Percentiles rank a stretch among this genome's conserved stretches.
phyloP scores from a whole-genome alignment of 2,329 filamentous ascomycete genomes.

The Aureobasidium namibiae region DNA sequence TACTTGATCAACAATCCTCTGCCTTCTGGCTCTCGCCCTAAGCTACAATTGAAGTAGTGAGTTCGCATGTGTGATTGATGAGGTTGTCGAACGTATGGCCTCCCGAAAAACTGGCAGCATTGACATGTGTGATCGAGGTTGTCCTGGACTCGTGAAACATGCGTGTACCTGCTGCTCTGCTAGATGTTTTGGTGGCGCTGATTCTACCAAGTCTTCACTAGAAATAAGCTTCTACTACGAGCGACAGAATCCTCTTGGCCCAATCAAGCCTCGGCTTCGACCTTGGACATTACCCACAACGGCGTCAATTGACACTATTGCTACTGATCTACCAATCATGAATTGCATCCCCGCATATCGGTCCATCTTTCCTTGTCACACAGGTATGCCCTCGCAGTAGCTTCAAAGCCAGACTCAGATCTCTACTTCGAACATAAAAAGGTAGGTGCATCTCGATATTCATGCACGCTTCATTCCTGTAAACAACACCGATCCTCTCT shows the following conservation, averaged over 20 bases:
- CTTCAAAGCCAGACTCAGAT: not conserved
- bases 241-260: not conserved
- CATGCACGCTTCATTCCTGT: not conserved
- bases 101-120: not conserved
- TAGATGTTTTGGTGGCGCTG: not conserved
- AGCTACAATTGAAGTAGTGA: not conserved
- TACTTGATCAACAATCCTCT: too few species aligned
- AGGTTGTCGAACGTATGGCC: not conserved
- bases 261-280: not conserved
- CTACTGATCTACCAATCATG: not conserved
- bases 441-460: not conserved
- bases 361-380: not conserved
- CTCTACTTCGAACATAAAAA: not conserved
- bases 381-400: not conserved
- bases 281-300: not conserved
- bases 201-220: not conserved
- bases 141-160: not conserved
- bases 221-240: not conserved
- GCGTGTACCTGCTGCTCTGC: not conserved
- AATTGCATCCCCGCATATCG: not conserved
- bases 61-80: too few species aligned
- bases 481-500: not conserved
- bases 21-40: too few species aligned
- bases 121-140: too few species aligned
- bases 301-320: not conserved